Conservation (phyloP, 768 basidiomycete genomes). For the Leccinum boreale region DNA sequence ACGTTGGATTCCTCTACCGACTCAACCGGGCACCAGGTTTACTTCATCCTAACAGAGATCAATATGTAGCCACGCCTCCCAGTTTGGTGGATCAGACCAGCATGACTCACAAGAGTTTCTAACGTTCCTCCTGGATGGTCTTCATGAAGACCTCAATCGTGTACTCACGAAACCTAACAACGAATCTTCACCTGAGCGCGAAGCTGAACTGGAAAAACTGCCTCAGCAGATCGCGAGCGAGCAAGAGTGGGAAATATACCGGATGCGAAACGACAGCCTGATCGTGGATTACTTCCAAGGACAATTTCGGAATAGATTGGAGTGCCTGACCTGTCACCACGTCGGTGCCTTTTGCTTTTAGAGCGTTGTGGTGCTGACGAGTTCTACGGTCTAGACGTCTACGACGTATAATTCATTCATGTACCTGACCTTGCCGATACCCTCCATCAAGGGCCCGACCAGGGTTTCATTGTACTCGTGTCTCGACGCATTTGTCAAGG, state of each 20-base stretch:
- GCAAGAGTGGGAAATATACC: conserved; percentile 90
- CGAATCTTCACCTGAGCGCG: conserved; percentile 70
- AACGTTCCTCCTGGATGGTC: conserved; percentile 87
- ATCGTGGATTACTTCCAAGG: conserved; percentile 98
- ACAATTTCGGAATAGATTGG: conserved; percentile 86
- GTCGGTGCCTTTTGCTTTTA: conserved; percentile 36
- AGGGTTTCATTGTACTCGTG: conserved; percentile 76
- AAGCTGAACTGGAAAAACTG: conserved; percentile 83
- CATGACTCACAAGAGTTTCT: conserved; percentile 99
- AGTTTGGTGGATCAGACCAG: conserved; percentile 85
- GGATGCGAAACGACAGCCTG: conserved; percentile 85
- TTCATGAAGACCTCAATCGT: conserved; percentile 86
- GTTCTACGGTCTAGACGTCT: conserved; percentile 62
- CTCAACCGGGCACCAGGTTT: background rate
- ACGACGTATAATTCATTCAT: conserved; percentile 98
- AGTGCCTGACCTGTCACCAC: conserved; percentile 87
- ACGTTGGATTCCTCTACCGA: conserved; percentile 31
- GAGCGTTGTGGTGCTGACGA: conserved; percentile 11
- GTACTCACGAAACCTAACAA: conserved; percentile 68
- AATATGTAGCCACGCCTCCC: conserved; percentile 56
- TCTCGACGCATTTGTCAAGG: conserved; percentile 85
- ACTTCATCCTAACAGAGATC: conserved; percentile 44
- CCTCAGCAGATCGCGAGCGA: conserved; percentile 87
- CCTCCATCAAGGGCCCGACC: conserved; percentile 50
- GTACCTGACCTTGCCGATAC: conserved; percentile 89